Evolutionary conservation across 768 basidiomycete species (phyloP).

Genomic region (Dacryopinax spathularia): DNA sequence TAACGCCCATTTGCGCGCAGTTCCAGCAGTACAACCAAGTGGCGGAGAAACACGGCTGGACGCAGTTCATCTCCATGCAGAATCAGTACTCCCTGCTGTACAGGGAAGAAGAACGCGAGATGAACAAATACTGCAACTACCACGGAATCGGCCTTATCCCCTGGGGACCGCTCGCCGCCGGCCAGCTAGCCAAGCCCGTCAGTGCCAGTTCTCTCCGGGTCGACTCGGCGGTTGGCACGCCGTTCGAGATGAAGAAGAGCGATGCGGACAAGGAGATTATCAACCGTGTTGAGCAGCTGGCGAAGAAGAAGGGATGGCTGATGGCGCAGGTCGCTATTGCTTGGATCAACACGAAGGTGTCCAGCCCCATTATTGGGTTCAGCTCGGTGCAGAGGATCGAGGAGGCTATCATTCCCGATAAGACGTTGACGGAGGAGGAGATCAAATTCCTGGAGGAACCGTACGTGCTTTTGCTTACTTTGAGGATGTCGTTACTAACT

Average conservation of each 20-base stretch:
- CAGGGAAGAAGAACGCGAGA: conserved; percentile 17
- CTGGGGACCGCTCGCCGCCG: conserved; percentile 16
- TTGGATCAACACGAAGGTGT: conserved; percentile 30
- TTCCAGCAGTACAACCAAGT: conserved; percentile 22
- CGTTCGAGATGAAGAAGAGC: conserved; percentile 17
- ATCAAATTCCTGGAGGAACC: conserved; percentile 21
- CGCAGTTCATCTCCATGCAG: conserved; percentile 17
- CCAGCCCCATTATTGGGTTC: conserved; percentile 33
- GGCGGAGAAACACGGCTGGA: conserved; percentile 22
- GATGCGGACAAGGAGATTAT: conserved; percentile 27
- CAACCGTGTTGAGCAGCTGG: conserved; percentile 29
- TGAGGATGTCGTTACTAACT: neutral
- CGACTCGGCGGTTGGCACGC: conserved; percentile 13
- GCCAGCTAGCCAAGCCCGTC: conserved; percentile 29
- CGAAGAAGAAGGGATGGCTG: conserved; percentile 27
- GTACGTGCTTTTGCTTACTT: conserved; percentile 8
- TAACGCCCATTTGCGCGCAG: neutral
- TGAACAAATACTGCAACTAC: conserved; percentile 30
- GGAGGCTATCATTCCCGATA: conserved; percentile 19
- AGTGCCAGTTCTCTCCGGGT: conserved; percentile 13
- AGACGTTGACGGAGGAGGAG: conserved; percentile 22
- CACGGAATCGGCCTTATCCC: conserved; percentile 8
- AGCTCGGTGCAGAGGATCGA: conserved; percentile 23
- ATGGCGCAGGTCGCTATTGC: conserved; percentile 37
- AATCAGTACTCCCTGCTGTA: conserved; percentile 15